Base-by-base conservation (phyloP, 2,329 filamentous ascomycete genomes). In the Epichloe sibirici region DNA sequence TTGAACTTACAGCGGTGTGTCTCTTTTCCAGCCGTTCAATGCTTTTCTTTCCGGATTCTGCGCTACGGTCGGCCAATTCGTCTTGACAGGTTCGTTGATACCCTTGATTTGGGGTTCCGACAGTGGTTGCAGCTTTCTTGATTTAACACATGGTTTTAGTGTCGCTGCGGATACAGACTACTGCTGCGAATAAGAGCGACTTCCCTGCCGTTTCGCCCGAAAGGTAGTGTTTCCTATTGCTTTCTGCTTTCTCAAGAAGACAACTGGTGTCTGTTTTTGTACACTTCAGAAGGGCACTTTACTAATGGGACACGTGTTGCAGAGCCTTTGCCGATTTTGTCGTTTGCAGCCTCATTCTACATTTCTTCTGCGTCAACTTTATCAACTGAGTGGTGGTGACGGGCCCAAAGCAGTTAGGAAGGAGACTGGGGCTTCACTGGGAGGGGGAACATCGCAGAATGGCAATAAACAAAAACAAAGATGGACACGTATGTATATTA, bases 311-410 rank as follows among this genome's bases (percentile, higher is more conserved):
- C 12, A 49, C 28, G 48, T 48, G 7, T 25, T 52, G 53, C 60
- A 94, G 90, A 68, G 91, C 93, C 40, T 98, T 98, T 69, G 90
- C 93, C 65, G 93, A 98, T 73, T 98, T 86, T 66, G 78, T 98
- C 55, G 88, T 96, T 62, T 93, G 91, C 67, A 96, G 90, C 69
- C 69, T 98, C 68, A 88, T 97, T 67, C 74, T 97, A 69, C 93
- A 98, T 75, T 95, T 97, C 74, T 98, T 98, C 78, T 96, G 90
- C 72, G 83, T 97, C 68, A 98, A 98, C 79, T 98, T 98, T 71
- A 97, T 98, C 76, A 98, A 98, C 79, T 98, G 77, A 52, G 43
- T 23, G 23, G 25, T 5, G 21, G 21, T 13, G 15, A 23, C 15
- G 45, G 34, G 12, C 7, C 23, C 28, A 34, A 31, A 11, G 8